phyloP scores from a whole-genome alignment of 768 basidiomycete genomes.

The Rhizopogon vinicolor region DNA sequence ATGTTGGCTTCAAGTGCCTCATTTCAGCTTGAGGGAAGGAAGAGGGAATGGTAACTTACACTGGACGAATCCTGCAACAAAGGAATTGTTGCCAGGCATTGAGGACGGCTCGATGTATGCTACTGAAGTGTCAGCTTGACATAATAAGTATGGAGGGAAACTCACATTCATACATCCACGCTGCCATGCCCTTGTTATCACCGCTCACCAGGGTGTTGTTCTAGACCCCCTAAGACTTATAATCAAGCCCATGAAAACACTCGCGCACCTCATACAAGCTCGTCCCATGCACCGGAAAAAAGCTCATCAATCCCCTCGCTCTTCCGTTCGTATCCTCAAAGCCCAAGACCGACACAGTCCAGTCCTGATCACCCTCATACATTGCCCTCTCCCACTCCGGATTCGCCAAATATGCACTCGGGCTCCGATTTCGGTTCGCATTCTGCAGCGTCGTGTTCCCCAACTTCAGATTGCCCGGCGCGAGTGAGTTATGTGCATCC shows the following conservation, averaged over 20 bases:
- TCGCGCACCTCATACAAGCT: conserved; percentile 62
- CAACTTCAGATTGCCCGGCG: conserved; percentile 52
- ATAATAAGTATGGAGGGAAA: neutral
- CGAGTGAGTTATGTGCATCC: conserved; percentile 59
- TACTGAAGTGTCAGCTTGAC: conserved; percentile 17
- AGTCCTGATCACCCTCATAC: conserved; percentile 72
- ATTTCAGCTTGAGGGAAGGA: conserved; percentile 3
- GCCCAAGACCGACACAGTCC: conserved; percentile 62
- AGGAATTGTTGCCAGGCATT: conserved; percentile 65
- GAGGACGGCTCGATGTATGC: conserved; percentile 58
- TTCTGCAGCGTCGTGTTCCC: conserved; percentile 68
- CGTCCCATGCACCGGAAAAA: conserved; percentile 78
- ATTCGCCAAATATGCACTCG: conserved; percentile 73
- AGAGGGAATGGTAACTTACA: conserved; percentile 35
- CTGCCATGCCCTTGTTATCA: conserved; percentile 87
- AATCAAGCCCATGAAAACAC: neutral
- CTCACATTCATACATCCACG: conserved; percentile 70
- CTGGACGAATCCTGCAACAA: conserved; percentile 75
- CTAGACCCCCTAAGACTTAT: conserved; percentile 27
- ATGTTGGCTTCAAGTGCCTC: conserved; percentile 57
- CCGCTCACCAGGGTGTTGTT: conserved; percentile 79
- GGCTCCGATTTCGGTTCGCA: conserved; percentile 72
- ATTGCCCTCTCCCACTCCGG: conserved; percentile 62
- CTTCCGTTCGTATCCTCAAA: conserved; percentile 58
- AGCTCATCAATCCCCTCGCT: conserved; percentile 64